These are phyloP conservation scores for Eucalyptus microcorys DNA, from an alignment of 345 rosid genomes.

Conservation along the genomic window DNA sequence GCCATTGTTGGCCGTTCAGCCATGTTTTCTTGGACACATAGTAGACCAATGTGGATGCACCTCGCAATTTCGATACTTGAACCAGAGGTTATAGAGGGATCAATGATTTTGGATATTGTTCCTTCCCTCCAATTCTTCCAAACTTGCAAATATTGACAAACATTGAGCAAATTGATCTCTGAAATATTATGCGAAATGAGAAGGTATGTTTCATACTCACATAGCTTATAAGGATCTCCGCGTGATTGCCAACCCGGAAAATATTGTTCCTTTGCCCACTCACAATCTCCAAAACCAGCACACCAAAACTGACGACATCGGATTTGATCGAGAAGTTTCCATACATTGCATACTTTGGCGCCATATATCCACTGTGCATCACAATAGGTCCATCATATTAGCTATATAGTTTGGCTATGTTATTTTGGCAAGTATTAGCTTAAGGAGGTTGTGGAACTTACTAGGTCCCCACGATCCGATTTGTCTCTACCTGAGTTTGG, in stretches of 20 bases:
- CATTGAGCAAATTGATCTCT: not conserved
- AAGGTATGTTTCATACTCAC: slow-evolving; percentile 2
- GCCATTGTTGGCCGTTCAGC: slow-evolving; percentile 37
- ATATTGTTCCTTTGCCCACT: slow-evolving; percentile 18
- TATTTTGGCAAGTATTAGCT: not conserved
- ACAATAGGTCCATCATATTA: not conserved
- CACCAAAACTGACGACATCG: slow-evolving; percentile 46
- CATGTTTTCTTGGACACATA: slow-evolving; percentile 43
- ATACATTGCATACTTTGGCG: slow-evolving; percentile 38
- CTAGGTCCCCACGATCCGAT: slow-evolving; percentile 23
- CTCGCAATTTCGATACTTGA: slow-evolving; percentile 20
- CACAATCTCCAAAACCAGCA: slow-evolving; percentile 34
- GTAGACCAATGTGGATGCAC: slow-evolving; percentile 44
- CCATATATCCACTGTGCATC: slow-evolving; percentile 24
- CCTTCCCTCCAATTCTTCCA: slow-evolving; percentile 54
- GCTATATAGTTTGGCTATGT: not conserved
- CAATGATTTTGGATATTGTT: slow-evolving; percentile 8
- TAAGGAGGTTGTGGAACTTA: not conserved
- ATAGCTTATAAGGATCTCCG: slow-evolving; percentile 12
- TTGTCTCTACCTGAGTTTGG: slow-evolving; percentile 17
- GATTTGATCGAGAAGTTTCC: slow-evolving; percentile 38
- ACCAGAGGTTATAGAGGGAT: slow-evolving; percentile 9
- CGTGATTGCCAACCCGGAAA: not conserved
- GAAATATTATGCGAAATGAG: not conserved
- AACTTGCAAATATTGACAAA: slow-evolving; percentile 5